These are phyloP conservation scores for Suillus decipiens DNA, from an alignment of 768 basidiomycete genomes.

Conservation along the genomic window DNA sequence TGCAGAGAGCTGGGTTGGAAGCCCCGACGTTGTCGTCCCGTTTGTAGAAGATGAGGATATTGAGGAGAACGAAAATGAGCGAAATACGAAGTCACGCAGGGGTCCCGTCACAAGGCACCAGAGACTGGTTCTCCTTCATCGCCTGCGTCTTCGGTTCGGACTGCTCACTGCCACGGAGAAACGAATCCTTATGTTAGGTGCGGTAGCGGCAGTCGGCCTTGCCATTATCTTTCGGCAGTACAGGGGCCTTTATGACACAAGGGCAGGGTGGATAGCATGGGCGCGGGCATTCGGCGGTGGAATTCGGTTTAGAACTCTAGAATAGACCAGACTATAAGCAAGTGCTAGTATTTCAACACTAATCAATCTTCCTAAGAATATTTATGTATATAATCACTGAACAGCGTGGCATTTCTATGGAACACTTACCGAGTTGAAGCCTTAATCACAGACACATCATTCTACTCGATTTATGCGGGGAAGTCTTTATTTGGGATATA, in stretches of 20 bases:
- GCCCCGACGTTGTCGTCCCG: conserved; percentile 58
- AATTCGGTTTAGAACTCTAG: neutral
- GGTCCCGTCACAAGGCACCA: conserved; percentile 2
- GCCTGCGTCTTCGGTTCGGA: conserved; percentile 21
- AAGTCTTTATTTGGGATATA: neutral
- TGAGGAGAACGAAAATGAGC: conserved; percentile 35
- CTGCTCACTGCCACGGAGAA: conserved; percentile 31
- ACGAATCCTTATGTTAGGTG: conserved; percentile 54
- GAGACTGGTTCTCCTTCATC: conserved; percentile 12
- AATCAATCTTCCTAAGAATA: neutral
- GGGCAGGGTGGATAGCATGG: conserved; percentile 4
- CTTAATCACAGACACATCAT: neutral
- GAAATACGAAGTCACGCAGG: conserved; percentile 17
- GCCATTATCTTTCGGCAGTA: conserved; percentile 50
- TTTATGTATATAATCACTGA: neutral
- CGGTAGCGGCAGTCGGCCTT: conserved; percentile 68
- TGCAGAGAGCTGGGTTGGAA: conserved; percentile 61
- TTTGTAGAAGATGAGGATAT: conserved; percentile 32
- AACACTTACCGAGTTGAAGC: neutral
- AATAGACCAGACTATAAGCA: neutral
- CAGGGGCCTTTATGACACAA: neutral
- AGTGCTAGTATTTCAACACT: neutral
- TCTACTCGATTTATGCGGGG: no score
- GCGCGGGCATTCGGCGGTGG: neutral
- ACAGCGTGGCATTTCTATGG: neutral